Evolutionary conservation across 148 eudicot genomes (phyloP).

Genomic region (Bassia scoparia): DNA sequence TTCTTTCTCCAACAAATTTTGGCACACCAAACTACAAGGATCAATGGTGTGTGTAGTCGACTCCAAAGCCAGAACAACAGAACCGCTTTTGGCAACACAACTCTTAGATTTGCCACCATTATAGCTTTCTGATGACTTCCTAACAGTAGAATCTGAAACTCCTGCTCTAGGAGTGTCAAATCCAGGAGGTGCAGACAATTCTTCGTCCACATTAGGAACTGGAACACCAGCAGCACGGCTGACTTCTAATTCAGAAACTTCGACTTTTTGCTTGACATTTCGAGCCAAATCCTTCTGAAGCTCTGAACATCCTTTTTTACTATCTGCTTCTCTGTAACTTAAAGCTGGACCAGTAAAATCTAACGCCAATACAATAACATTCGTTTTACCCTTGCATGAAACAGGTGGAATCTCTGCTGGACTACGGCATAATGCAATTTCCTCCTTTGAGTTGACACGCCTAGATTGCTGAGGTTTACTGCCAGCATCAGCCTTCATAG

Average conservation of each 20-base stretch:
- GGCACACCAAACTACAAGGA: conserved; percentile 14
- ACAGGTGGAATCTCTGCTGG: conserved; percentile 30
- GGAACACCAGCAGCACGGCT: conserved; percentile 8
- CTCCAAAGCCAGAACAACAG: conserved; percentile 42
- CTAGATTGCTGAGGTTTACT: conserved; percentile 16
- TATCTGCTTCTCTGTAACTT: background rate
- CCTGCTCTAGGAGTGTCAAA: conserved; percentile 28
- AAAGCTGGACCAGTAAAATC: conserved; percentile 24
- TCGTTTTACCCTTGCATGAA: conserved; percentile 31
- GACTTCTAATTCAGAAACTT: conserved; percentile 4
- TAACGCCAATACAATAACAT: conserved; percentile 43
- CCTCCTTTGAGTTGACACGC: conserved; percentile 13
- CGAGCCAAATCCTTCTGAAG: conserved; percentile 13
- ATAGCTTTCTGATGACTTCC: conserved; percentile 14
- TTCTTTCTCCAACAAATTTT: conserved; percentile 10
- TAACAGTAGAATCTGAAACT: background rate
- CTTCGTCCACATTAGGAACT: conserved; percentile 28
- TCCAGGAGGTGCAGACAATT: conserved; percentile 37
- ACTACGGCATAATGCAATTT: background rate
- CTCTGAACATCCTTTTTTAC: conserved; percentile 14
- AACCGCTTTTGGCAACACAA: conserved; percentile 20
- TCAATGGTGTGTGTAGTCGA: conserved; percentile 17
- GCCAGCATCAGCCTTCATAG: conserved; percentile 14
- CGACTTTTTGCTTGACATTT: conserved; percentile 12
- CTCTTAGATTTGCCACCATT: background rate